Base-by-base conservation (phyloP, 2,329 filamentous ascomycete genomes). In the Colletotrichum theobromicola region DNA sequence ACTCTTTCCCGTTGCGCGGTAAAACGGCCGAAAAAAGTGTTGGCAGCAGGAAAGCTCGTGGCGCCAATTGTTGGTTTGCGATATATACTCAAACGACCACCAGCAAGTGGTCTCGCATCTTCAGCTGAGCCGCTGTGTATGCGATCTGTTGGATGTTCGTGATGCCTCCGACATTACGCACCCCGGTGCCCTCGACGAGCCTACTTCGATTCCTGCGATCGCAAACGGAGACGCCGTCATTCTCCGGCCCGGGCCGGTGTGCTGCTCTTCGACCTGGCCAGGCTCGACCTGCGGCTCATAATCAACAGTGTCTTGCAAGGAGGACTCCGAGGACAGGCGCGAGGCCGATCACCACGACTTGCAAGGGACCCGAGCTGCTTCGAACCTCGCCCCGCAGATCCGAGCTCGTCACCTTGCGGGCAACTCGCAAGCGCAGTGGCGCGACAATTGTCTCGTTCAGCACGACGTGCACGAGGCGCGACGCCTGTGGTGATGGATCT, bases 181-280 rank as follows among this genome's bases (percentile, higher is more conserved):
- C 81, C 53, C 85, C 86, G 63, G 89, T 87, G 66, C 90, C 90
- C 30, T 91, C 90, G 66, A 84, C 83, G 77, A 86, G 83, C 73
- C 89, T 96, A 24, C 87, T 97, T 76, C 92, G 92, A 78, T 96
- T 94, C 82, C 88, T 97, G 76, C 92, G 91, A 77, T 90, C 88
- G 68, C 94, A 96, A 82, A 91, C 93, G 77, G 89, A 94, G 78
- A 87, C 87, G 69, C 80, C 90, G 60, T 86, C 84, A 76, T 89
- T 90, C 79, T 88, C 89, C 82, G 85, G 81, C 69, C 81, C 85
- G 68, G 87, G 85, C 79, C 80, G 82, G 30, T 68, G 64, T 64
- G 55, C 65, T 35, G 46, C 65, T 42, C 60, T 69, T 21, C 72
- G 57, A 42, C 30, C 65, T 6, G 32, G 53, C 21, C 30, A 60